These are phyloP conservation scores for Hymenoscyphus linearis DNA, from an alignment of 2,329 filamentous ascomycete genomes.

Conservation along the genomic window DNA sequence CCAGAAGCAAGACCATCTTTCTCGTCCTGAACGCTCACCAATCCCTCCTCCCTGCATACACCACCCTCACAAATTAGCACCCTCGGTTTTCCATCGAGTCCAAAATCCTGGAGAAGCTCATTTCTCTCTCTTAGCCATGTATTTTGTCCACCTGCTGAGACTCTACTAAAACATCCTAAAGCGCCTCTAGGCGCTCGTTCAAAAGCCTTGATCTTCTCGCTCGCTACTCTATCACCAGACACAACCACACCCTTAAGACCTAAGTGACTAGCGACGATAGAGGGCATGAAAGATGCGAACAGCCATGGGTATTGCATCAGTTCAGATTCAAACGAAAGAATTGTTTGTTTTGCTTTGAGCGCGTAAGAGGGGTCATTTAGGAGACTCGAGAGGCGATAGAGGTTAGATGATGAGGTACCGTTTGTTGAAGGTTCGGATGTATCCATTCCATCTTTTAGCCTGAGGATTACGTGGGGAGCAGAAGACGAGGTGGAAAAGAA, in stretches of 20 bases:
- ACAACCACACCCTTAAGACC: constrained; percentile 59
- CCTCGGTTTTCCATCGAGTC: constrained; percentile 35
- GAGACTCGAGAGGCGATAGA: constrained; percentile 72
- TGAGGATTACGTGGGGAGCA: constrained; percentile 68
- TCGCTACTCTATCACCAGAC: constrained; percentile 20
- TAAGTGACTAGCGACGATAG: constrained; percentile 65
- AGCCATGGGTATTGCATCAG: constrained; percentile 90
- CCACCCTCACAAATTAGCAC: constrained; percentile 43
- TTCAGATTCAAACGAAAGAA: constrained; percentile 84
- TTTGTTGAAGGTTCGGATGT: constrained; percentile 87
- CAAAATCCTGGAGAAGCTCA: constrained; percentile 32
- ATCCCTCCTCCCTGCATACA: constrained; percentile 38
- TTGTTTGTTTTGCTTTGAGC: constrained; percentile 63
- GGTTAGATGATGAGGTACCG: constrained; percentile 76
- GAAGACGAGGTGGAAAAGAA: constrained; percentile 67
- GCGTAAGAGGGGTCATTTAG: constrained; percentile 62
- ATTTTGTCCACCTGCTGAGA: constrained; percentile 32
- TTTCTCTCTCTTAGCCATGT: constrained; percentile 48
- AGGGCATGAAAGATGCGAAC: constrained; percentile 73
- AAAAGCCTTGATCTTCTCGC: constrained; percentile 32
- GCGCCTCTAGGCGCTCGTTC: constrained; percentile 27
- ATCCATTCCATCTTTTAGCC: constrained; percentile 94
- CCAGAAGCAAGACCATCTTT: neutral
- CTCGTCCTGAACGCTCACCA: neutral
- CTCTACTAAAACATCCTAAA: constrained; percentile 21